Conservation (phyloP, 1,139 yeast species). For the Taphrina communis region DNA sequence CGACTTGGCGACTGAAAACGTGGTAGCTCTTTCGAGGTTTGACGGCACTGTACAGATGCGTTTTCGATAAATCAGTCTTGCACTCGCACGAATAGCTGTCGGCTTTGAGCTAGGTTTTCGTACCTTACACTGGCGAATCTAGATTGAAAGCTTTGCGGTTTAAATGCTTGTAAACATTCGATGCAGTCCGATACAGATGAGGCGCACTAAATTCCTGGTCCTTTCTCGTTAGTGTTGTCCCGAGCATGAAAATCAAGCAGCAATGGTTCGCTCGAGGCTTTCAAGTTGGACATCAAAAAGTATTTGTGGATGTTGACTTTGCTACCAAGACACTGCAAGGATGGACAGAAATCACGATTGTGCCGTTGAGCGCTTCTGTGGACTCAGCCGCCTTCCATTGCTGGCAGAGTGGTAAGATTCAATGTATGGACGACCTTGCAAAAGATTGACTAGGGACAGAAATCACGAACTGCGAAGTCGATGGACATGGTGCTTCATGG, state of each 20-base stretch:
- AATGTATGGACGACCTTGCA: background rate
- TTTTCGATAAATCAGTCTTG: too few species aligned
- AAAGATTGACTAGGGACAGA: constrained; percentile 44
- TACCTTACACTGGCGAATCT: background rate
- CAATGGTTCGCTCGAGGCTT: constrained; percentile 40
- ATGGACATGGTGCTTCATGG: constrained; percentile 61
- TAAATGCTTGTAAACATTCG: too few species aligned
- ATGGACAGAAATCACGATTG: constrained; percentile 77
- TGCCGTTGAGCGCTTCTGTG: constrained; percentile 69
- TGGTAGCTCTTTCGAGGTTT: background rate
- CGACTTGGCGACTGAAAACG: background rate
- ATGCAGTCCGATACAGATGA: too few species aligned
- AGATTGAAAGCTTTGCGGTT: too few species aligned
- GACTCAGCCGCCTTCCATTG: constrained; percentile 75
- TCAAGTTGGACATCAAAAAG: constrained; percentile 36
- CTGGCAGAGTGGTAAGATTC: constrained; percentile 62
- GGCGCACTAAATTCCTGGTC: too few species aligned
- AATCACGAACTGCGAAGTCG: constrained; percentile 68
- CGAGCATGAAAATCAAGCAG: constrained; percentile 32
- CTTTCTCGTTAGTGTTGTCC: background rate
- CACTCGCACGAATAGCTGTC: background rate
- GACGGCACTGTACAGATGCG: background rate
- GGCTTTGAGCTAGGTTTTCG: background rate
- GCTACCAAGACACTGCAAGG: constrained; percentile 55
- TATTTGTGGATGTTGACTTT: constrained; percentile 32